Percentiles rank a stretch among this genome's conserved stretches.
Evolutionary conservation across 305 asterid genomes (phyloP).

Genomic region (Caryopteris hybrid): DNA sequence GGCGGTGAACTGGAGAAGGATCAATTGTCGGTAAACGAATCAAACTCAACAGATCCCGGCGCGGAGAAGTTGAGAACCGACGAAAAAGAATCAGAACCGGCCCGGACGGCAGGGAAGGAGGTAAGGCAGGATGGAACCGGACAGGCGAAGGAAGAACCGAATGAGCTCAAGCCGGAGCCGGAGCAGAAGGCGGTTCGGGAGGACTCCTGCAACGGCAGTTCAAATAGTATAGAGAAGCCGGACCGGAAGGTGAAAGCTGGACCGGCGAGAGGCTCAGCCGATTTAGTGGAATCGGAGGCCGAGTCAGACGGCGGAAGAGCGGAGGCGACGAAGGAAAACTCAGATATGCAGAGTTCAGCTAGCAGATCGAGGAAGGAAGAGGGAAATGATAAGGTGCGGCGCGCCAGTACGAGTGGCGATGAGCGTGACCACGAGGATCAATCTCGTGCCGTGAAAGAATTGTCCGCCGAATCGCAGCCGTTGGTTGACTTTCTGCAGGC

Average conservation of each 20-base stretch:
- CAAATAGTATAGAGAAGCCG: conserved; percentile 44
- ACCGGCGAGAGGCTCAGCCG: conserved; percentile 41
- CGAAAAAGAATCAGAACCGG: conserved; percentile 38
- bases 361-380: conserved; percentile 54
- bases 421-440: conserved; percentile 50
- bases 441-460: conserved; percentile 44
- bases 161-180: conserved; percentile 22
- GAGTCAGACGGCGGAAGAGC: conserved; percentile 53
- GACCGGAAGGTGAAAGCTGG: conserved; percentile 32
- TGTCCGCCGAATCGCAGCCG: conserved; percentile 54
- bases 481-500: conserved; percentile 45
- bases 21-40: conserved; percentile 50
- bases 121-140: conserved; percentile 29
- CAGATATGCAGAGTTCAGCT: conserved; percentile 72
- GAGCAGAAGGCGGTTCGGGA: conserved; percentile 34
- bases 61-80: conserved; percentile 39
- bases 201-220: conserved; percentile 68
- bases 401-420: conserved; percentile 46
- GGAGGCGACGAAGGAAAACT: conserved; percentile 46
- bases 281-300: conserved; percentile 45
- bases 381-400: conserved; percentile 45
- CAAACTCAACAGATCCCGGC: conserved; percentile 61
- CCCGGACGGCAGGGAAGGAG: conserved; percentile 26
- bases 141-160: conserved; percentile 26
- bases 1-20: conserved; percentile 40